Base-by-base conservation (phyloP, 768 basidiomycete species). In the Mycena capillaripes region DNA sequence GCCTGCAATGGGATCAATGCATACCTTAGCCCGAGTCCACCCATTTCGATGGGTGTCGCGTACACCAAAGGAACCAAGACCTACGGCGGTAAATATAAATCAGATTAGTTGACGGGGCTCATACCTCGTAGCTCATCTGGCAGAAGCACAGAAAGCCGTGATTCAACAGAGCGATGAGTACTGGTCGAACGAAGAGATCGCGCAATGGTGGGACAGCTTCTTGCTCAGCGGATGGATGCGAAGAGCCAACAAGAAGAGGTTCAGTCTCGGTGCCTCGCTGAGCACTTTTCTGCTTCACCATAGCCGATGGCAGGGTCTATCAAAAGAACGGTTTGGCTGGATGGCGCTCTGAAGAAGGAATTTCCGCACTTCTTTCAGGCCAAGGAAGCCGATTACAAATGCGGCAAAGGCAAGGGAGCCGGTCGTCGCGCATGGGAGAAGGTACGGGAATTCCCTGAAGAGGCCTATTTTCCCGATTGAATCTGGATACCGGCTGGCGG, bases 21-120 rank as follows among this genome's bases (percentile, higher is more conserved):
- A 19, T n/a, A 44, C 69, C 62, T 70, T 6, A 91, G 80, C 14
- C 88, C 89, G 30, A 89, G 84, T 0, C 89, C 89, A 29, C 90
- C 89, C 6, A 84, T 78, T 16, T 78, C 81, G 56, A 85, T 77
- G 3, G 90, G 87, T 0, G 89, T 90, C 25, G 87, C 84, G 62
- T 77, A 78, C 1, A 78, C 60, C 14, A 78, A 72, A 1, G 76
- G 76, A 12, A 63, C 62, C 0, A 74, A 38, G 25, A 73, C 72
- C 68, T 58, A 32, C 23, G n/a, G 32, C 5, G 9, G 4, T 10
- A 4, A 38, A 9, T 10, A 30, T 27, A 40, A 10, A 6, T 29
- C 2, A 17, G 14, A 14, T 4, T 12, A 30, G 2, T 12, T 25
- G 23, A 16, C 3, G 9, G 27, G 36, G 30, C 30, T n/a, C 23